Evolutionary conservation across 2,329 filamentous ascomycete species (phyloP).

Genomic region (Fusarium solani-melongenae): DNA sequence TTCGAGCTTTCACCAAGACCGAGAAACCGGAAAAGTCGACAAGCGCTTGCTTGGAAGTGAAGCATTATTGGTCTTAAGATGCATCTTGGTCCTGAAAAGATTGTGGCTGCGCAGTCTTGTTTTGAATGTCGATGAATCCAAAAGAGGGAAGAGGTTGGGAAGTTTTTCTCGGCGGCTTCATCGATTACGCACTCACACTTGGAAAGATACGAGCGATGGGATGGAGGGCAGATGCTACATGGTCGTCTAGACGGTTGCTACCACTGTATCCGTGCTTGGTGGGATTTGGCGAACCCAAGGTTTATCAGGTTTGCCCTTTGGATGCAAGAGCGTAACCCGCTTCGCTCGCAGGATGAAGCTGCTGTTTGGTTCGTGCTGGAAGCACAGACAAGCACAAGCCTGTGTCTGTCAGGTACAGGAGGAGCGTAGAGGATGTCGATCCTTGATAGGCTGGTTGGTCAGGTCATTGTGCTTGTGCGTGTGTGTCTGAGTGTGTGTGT

Average conservation of each 20-base stretch:
- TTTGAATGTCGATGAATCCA: not conserved
- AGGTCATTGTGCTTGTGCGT: not conserved
- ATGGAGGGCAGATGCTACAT: not conserved
- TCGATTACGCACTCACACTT: not conserved
- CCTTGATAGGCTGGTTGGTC: not conserved
- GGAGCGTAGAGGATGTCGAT: not conserved
- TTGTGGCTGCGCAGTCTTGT: slow-evolving; percentile 30
- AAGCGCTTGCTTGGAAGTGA: not conserved
- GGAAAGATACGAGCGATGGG: not conserved
- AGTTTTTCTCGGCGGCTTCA: not conserved
- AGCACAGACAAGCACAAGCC: not conserved
- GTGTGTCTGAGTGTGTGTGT: not conserved
- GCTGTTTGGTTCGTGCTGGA: not conserved
- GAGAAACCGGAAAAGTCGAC: slow-evolving; percentile 7
- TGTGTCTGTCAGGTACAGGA: not conserved
- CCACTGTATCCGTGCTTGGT: not conserved
- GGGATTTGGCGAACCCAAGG: not conserved
- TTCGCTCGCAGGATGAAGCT: not conserved
- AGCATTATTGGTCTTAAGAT: slow-evolving; percentile 12
- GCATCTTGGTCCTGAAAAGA: not conserved
- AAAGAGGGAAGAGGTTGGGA: slow-evolving; percentile 1
- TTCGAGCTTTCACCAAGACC: slow-evolving; percentile 9
- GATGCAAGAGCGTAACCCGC: not conserved
- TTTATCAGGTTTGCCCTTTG: not conserved
- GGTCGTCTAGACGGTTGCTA: not conserved